Conservation (phyloP, 192 early-diverging fungal genomes). For the Globomyces pollinis-pini region DNA sequence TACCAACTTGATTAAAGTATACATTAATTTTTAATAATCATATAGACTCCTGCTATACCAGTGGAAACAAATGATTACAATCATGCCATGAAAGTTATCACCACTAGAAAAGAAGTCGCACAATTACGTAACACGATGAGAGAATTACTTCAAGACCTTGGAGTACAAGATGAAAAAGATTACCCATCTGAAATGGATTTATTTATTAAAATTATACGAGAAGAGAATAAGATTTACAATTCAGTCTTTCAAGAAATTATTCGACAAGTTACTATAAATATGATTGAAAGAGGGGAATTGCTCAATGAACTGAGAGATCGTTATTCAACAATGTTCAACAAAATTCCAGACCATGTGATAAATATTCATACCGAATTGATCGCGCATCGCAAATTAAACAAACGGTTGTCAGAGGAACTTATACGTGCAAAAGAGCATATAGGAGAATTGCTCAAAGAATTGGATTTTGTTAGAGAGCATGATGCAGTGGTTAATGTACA, state of each 20-base stretch:
- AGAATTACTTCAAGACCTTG: conserved; percentile 35
- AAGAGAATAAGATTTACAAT: conserved; percentile 59
- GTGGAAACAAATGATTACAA: background rate
- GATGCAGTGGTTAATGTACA: conserved; percentile 44
- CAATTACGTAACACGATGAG: conserved; percentile 48
- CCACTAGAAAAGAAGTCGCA: conserved; percentile 50
- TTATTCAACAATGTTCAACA: conserved; percentile 52
- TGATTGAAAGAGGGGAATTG: conserved; percentile 54
- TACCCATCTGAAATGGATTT: conserved; percentile 58
- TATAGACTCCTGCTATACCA: too few species aligned
- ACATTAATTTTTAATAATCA: too few species aligned
- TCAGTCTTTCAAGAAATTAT: conserved; percentile 48
- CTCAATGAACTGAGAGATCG: conserved; percentile 45
- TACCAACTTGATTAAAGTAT: too few species aligned
- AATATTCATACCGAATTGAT: conserved; percentile 52
- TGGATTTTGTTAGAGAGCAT: conserved; percentile 45
- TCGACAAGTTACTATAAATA: conserved; percentile 52
- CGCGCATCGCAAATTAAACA: conserved; percentile 46
- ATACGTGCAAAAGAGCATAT: conserved; percentile 39
- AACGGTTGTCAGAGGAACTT: conserved; percentile 44
- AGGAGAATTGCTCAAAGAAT: conserved; percentile 31
- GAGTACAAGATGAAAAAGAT: conserved; percentile 30
- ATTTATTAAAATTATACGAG: conserved; percentile 44
- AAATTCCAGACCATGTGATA: conserved; percentile 45
- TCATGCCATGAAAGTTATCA: background rate